Evolutionary conservation across 768 basidiomycete genomes (phyloP).

Genomic region (Termitomyces sp.): DNA sequence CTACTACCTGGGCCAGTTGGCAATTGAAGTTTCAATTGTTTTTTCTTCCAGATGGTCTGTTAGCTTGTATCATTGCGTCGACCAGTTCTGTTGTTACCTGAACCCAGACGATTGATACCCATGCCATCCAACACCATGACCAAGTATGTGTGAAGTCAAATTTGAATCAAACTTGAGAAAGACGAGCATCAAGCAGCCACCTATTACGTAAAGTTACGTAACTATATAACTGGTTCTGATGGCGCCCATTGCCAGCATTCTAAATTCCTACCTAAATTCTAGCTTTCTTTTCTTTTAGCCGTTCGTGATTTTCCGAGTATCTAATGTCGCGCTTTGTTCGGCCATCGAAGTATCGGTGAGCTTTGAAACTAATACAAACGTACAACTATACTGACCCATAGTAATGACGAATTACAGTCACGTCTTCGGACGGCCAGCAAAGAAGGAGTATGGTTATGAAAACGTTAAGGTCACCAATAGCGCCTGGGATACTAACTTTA

Average conservation of each 20-base stretch:
- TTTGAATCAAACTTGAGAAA: no score
- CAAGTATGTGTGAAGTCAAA: no score
- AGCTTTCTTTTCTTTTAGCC: not conserved
- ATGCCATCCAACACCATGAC: no score
- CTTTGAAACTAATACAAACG: not conserved
- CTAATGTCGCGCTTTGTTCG: constrained; percentile 84
- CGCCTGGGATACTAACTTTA: constrained; percentile 95
- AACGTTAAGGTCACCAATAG: constrained; percentile 84
- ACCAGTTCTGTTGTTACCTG: no score
- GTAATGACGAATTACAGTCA: constrained; percentile 48
- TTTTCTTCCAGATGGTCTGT: no score
- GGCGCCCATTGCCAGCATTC: not conserved
- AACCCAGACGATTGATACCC: no score
- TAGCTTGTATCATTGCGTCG: no score
- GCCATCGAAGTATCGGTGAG: constrained; percentile 82
- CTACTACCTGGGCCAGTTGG: no score
- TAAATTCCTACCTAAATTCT: not conserved
- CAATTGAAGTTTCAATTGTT: no score
- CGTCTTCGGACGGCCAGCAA: constrained; percentile 85
- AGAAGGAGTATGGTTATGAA: constrained; percentile 79
- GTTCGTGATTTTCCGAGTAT: not conserved
- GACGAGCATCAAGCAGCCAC: no score
- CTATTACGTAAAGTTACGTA: no score
- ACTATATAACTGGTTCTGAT: not conserved
- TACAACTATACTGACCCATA: not conserved